A percentile compares a stretch with the other conserved stretches of the same genome.
These are phyloP conservation scores for Betula pendula DNA, from an alignment of 306 rosid genomes.

Conservation along the genomic window DNA sequence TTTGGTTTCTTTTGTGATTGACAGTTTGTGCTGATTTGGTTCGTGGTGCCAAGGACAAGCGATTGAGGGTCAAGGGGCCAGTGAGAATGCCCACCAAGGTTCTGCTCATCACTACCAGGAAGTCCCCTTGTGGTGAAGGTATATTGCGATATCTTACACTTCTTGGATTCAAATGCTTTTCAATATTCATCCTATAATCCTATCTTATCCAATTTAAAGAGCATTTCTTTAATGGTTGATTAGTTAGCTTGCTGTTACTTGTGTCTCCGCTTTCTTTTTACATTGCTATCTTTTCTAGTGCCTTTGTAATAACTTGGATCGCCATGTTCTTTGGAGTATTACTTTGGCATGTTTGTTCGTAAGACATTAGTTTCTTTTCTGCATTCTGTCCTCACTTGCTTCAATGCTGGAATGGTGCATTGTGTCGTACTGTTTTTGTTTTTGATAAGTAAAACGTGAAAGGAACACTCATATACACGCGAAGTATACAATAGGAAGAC, in stretches of 20 bases:
- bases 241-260: background rate
- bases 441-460: too few species aligned
- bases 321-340: background rate
- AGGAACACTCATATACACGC: too few species aligned
- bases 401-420: background rate
- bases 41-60: slow-evolving; percentile 89
- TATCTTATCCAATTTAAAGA: background rate
- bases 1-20: background rate
- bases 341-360: background rate
- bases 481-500: too few species aligned
- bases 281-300: too few species aligned
- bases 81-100: slow-evolving; percentile 95
- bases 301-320: too few species aligned
- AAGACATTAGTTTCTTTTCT: background rate
- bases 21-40: slow-evolving; percentile 80
- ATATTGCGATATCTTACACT: background rate
- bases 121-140: slow-evolving; percentile 94
- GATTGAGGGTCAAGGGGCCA: slow-evolving; percentile 86
- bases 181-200: background rate
- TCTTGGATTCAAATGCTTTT: background rate
- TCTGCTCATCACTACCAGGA: slow-evolving; percentile 79
- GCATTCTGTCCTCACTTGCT: background rate
- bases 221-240: background rate
- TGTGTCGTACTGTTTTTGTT: background rate
- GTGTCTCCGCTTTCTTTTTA: too few species aligned